These are phyloP conservation scores for Musa troglodytarum DNA, from an alignment of 176 grass and related monocot species.

Conservation along the genomic window DNA sequence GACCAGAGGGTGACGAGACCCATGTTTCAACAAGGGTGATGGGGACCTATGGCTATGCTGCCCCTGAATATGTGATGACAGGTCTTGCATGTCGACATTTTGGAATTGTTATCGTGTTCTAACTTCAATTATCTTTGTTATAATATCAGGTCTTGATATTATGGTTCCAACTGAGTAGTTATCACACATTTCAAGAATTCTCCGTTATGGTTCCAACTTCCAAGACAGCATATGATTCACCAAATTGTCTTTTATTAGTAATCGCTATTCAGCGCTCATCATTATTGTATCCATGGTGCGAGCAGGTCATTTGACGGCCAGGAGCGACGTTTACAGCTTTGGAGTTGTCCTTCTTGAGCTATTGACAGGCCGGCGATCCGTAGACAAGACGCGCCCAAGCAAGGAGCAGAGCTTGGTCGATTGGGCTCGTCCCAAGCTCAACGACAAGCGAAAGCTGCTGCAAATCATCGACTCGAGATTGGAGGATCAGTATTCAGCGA, in stretches of 20 bases:
- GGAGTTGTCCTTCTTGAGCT: slow-evolving; percentile 90
- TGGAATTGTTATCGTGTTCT: neutral
- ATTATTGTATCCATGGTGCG: neutral
- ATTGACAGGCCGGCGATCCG: slow-evolving; percentile 74
- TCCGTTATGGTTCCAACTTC: neutral
- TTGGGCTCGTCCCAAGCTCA: slow-evolving; percentile 83
- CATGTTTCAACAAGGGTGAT: slow-evolving; percentile 97
- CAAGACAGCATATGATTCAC: neutral
- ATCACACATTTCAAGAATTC: slow-evolving; percentile 6
- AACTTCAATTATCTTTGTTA: slow-evolving; percentile 2
- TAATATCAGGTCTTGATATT: slow-evolving; percentile 15
- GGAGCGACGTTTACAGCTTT: slow-evolving; percentile 95
- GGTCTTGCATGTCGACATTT: slow-evolving; percentile 29
- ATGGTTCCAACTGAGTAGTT: neutral
- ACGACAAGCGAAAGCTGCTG: slow-evolving; percentile 78
- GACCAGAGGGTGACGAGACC: slow-evolving; percentile 94
- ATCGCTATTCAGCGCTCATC: neutral
- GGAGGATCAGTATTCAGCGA: slow-evolving; percentile 66
- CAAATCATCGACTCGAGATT: slow-evolving; percentile 72
- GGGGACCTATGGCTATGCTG: slow-evolving; percentile 98
- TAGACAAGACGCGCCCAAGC: slow-evolving; percentile 85
- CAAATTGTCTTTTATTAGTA: neutral
- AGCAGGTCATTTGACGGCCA: slow-evolving; percentile 88
- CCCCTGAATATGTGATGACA: slow-evolving; percentile 99
- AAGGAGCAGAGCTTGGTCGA: slow-evolving; percentile 92